Evolutionary conservation across 108 stramenopile genomes (phyloP).

Genomic region (Parietichytrium sp.): DNA sequence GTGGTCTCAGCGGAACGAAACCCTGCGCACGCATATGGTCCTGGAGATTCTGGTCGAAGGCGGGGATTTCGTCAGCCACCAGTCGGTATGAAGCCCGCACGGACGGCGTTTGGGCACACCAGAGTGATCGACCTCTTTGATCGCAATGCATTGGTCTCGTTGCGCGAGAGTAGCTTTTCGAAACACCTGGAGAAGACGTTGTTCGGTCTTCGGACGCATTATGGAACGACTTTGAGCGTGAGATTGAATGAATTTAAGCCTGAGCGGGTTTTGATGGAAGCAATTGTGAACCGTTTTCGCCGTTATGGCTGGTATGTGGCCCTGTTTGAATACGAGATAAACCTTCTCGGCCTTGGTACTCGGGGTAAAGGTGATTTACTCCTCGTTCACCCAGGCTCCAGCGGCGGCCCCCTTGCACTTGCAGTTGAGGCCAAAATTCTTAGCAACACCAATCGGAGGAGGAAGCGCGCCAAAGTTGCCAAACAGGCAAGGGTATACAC

Average conservation of each 20-base stretch:
- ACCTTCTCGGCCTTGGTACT: neutral
- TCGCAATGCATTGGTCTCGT: neutral
- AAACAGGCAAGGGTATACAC: no score
- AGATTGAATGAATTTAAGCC: neutral
- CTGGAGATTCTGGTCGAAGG: no score
- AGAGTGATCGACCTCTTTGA: neutral
- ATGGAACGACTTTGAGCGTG: neutral
- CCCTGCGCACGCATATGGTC: no score
- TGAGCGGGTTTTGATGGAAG: neutral
- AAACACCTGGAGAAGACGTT: neutral
- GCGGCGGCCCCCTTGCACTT: neutral
- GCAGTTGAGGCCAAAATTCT: neutral
- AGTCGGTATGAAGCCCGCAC: no score
- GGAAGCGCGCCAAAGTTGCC: no score
- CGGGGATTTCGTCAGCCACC: no score
- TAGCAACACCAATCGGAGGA: no score
- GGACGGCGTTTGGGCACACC: neutral
- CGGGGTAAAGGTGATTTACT: neutral
- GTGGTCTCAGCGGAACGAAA: no score
- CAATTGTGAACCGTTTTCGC: neutral
- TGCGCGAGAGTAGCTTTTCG: neutral
- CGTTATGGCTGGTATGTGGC: neutral
- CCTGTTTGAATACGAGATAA: neutral
- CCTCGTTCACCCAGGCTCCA: neutral
- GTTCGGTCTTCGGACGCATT: neutral